Evolutionary conservation across 768 basidiomycete genomes (phyloP), one percentile per base, ranked within the genome.

Genomic region (Sporobolomyces phaffii): DNA sequence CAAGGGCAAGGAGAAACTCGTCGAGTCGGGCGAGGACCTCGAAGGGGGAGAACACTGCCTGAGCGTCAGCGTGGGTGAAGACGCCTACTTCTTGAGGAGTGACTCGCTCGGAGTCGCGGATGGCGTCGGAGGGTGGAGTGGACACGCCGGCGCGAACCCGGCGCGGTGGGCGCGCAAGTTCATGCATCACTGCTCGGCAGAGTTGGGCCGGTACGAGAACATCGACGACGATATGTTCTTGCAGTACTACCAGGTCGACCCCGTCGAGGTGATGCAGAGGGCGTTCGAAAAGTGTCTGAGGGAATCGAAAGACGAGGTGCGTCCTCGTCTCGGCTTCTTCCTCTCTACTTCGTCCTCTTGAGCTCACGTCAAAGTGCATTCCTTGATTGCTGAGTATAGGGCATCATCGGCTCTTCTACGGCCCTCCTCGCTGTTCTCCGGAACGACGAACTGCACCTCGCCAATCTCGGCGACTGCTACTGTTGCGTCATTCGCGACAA

Each of bases 81-180:
- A 97, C 74, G 89, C 91, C 47, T 74, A 86, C 66, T 81, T 80
- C 50, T 65, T 80, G n/a, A 57, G 77, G 9, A 53, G 69, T 63
- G 88, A 91, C 75, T 89, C 90, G 9, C 86, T 98, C 81, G 93
- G 93, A 22, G 87, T 98, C 13, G 90, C 92, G 5, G 93, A 97
- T 75, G 93, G 93, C 34, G 93, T 97, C 1, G 93, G 93, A 0
- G 92, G 92, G 0, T 96, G 91, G 92, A 82, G 70, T 74, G 62
- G 76, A 80, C 81, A 72, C 24, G 78, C 73, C 15, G 62, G 67
- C 33, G 88, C 80, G 28, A 79, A 81, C 74, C 78, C 80, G 0
- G 79, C 80, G 1, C 72, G 79, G 52, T 81, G 80, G 75, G 76
- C 89, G 2, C 81, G 86, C 24, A 82, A 89, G 38, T 81, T 94